A percentile compares a stretch with the other conserved stretches of the same genome.
phyloP scores from a whole-genome alignment of 2,329 filamentous ascomycete genomes.

The Microdochium nivale region DNA sequence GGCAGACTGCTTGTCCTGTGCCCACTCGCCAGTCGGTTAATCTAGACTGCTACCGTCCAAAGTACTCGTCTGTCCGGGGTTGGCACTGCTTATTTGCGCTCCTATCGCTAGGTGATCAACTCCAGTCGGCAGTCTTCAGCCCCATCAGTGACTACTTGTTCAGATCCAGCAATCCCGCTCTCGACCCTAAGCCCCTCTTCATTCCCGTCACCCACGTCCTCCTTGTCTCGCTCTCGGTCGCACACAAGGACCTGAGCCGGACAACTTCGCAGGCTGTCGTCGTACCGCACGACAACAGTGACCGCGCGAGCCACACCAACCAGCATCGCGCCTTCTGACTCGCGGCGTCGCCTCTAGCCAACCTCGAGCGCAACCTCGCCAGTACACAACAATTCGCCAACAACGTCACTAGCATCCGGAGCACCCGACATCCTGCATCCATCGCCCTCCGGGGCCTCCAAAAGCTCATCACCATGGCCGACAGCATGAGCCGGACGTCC shows the following conservation, averaged over 20 bases:
- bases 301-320: background rate
- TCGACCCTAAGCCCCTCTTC: background rate
- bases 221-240: background rate
- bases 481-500: constrained; percentile 19
- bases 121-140: background rate
- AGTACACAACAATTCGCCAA: constrained; percentile 13
- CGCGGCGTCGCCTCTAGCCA: background rate
- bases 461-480: constrained; percentile 15
- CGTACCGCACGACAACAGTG: background rate
- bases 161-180: background rate
- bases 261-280: background rate
- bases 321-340: background rate
- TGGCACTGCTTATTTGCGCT: background rate
- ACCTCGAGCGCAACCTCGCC: constrained; percentile 9
- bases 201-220: background rate
- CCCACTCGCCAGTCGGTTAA: no score
- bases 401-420: background rate
- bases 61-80: no score
- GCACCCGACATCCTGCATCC: background rate
- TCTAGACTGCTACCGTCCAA: no score
- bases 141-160: background rate
- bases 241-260: background rate
- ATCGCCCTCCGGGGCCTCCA: background rate
- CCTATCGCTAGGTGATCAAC: background rate
- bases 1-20: no score